These are phyloP conservation scores for Cubamyces lactineus DNA, from an alignment of 768 basidiomycete genomes.

Conservation along the genomic window DNA sequence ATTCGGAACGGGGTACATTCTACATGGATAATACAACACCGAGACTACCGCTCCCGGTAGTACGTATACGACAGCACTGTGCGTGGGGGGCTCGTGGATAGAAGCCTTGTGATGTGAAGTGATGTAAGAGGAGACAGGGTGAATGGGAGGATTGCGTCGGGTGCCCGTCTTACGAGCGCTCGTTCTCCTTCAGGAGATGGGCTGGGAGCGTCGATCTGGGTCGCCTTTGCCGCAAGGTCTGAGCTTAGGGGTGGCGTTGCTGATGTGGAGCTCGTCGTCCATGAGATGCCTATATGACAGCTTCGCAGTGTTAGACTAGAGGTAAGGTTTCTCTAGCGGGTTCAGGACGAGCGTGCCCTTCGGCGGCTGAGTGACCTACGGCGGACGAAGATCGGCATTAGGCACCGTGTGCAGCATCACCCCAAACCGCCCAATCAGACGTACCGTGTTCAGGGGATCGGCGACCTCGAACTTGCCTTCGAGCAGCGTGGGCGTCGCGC, in stretches of 20 bases:
- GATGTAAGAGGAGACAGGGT: not conserved
- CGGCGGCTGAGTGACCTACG: slow-evolving; percentile 26
- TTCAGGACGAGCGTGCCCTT: slow-evolving; percentile 27
- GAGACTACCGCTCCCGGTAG: not conserved
- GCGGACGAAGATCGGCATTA: not conserved
- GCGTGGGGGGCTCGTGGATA: not conserved
- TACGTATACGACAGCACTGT: slow-evolving; percentile 4
- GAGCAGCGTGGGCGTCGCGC: slow-evolving; percentile 36
- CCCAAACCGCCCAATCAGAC: not conserved
- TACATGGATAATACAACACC: slow-evolving; percentile 6
- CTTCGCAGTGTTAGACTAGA: slow-evolving; percentile 19
- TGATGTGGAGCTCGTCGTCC: not conserved
- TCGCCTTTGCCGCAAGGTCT: not conserved
- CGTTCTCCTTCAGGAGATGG: too few species aligned
- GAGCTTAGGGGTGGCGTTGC: not conserved
- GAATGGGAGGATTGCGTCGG: too few species aligned
- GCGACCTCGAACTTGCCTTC: slow-evolving; percentile 37
- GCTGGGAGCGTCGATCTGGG: too few species aligned
- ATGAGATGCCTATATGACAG: slow-evolving; percentile 16
- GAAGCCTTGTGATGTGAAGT: not conserved
- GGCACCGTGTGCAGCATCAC: not conserved
- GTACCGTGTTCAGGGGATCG: slow-evolving; percentile 38
- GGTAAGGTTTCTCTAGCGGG: slow-evolving; percentile 24
- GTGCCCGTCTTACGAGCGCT: too few species aligned
- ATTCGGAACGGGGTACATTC: not conserved